Evolutionary conservation across 192 early-diverging fungal species (phyloP), one percentile per base, ranked within the genome.

Genomic region (Gryganskiella cystojenkinii): DNA sequence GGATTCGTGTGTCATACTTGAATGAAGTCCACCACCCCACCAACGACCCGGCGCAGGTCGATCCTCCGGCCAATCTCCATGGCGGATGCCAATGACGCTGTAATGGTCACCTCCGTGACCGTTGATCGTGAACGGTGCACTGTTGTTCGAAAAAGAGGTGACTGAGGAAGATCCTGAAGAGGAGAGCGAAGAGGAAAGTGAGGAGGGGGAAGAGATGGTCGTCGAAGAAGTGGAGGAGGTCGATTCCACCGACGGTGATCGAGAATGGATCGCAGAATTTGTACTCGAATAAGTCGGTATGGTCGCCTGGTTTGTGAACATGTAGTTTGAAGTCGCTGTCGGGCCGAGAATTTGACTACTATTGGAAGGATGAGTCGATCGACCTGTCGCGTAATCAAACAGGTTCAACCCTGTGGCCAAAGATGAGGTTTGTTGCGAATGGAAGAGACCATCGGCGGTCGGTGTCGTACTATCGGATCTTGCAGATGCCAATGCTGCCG

Each of bases 81-180:
- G 52, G 17, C 68, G 55, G 60, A 69, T 64, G 10, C 66, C 74
- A 31, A 78, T 78, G 2, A 78, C 66, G 27, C 74, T 78, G 20
- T 78, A 69, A 13, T 64, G 55, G 4, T 69, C 66, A 3, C 47
- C 56, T 3, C 67, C 60, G 1, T 43, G 17, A 4, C 51, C 40
- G 15, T 22, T 62, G 17, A 44, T 34, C 7, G 37, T 59, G 14
- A 53, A 0, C 65, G 59, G 60, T 2, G 60, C 45, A 4, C 49
- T 14, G 31, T 53, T 15, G 61, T 28, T 46, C 11, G 51, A 54
- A 19, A 30, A 44, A 28, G 58, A n/a, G n/a, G n/a, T n/a, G n/a
- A n/a, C n/a, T n/a, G n/a, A n/a, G n/a, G n/a, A n/a, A n/a, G n/a
- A n/a, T n/a, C n/a, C n/a, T n/a, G n/a, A 46, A 14, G 40, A 60